Conservation (phyloP, 1,139 yeast genomes). For the Pichia inconspicua region DNA sequence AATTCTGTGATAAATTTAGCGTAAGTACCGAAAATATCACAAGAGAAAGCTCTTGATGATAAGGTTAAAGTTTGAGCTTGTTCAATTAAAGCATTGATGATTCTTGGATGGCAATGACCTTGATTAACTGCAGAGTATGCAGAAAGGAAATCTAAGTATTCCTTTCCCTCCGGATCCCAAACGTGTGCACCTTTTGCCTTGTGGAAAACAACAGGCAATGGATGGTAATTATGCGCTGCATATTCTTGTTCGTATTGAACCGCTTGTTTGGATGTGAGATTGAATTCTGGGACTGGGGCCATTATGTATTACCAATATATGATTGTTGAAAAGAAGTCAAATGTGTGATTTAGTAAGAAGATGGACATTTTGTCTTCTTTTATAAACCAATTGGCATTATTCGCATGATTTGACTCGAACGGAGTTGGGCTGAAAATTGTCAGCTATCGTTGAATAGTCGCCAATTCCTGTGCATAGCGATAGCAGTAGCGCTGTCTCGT, state of each 20-base stretch:
- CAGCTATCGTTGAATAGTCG: constrained; percentile 14
- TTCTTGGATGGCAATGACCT: constrained; percentile 96
- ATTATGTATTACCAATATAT: background rate
- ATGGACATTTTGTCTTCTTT: too few relatives aligned
- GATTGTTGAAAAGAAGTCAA: background rate
- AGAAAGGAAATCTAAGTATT: constrained; percentile 77
- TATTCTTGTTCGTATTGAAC: constrained; percentile 64
- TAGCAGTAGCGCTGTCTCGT: too few relatives aligned
- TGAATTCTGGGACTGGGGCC: constrained; percentile 28
- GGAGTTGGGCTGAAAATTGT: background rate
- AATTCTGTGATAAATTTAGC: constrained; percentile 86
- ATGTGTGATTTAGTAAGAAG: background rate
- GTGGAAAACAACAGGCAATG: constrained; percentile 88
- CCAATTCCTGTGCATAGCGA: constrained; percentile 14
- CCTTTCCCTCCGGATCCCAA: constrained; percentile 96
- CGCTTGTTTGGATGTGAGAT: constrained; percentile 59
- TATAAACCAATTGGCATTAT: background rate
- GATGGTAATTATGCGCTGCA: constrained; percentile 97
- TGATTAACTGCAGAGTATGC: constrained; percentile 98
- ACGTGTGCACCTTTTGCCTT: constrained; percentile 87
- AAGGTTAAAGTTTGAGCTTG: constrained; percentile 82
- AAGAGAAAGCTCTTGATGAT: constrained; percentile 88
- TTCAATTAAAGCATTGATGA: constrained; percentile 73
- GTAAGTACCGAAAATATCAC: constrained; percentile 78
- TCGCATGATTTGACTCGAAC: background rate